Evolutionary conservation across 2,329 filamentous ascomycete genomes (phyloP).

Genomic region (Colletotrichum sp.): DNA sequence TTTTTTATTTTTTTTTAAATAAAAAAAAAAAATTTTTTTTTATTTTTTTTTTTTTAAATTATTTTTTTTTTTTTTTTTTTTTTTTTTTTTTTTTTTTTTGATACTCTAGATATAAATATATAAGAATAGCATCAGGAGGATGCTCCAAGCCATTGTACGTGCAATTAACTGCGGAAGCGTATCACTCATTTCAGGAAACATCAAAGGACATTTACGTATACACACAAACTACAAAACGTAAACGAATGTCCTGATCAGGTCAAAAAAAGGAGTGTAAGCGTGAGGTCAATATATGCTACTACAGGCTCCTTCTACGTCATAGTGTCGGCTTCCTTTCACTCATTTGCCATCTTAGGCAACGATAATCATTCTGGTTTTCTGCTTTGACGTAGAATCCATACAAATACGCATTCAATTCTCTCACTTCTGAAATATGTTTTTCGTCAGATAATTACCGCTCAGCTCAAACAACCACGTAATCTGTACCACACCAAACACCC

Average conservation of each 20-base stretch:
- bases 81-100: no score
- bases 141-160: no score
- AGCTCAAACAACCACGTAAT: not conserved
- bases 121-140: no score
- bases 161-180: no score
- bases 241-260: not conserved
- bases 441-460: not conserved
- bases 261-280: not conserved
- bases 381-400: not conserved
- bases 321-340: not conserved
- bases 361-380: rapidly evolving
- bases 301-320: not conserved
- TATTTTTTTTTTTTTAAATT: no score
- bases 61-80: no score
- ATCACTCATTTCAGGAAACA: not conserved
- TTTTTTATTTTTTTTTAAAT: no score
- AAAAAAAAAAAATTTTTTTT: no score
- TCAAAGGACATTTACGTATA: not conserved
- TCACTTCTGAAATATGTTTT: not conserved
- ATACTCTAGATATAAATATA: no score
- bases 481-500: not conserved
- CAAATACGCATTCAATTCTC: not conserved
- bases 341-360: not conserved
- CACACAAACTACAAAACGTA: not conserved
- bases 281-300: not conserved